Evolutionary conservation across 352 stramenopile genomes (phyloP).

Genomic region (Phytophthora foliorum): DNA sequence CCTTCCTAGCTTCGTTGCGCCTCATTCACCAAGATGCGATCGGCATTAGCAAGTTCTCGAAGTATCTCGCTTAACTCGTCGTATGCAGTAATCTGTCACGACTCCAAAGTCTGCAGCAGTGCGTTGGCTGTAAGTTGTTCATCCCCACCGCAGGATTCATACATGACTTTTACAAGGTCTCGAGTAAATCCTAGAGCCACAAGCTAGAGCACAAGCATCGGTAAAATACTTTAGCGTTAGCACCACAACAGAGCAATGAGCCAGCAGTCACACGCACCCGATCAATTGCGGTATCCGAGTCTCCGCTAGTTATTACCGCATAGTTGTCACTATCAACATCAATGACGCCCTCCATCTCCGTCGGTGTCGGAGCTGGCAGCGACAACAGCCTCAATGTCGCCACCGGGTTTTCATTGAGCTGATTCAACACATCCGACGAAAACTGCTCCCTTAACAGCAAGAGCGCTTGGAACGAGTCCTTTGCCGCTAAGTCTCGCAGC

Average conservation of each 20-base stretch:
- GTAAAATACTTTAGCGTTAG: neutral
- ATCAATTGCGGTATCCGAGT: conserved; percentile 15
- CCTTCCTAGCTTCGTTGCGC: too few species aligned
- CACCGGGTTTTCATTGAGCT: conserved; percentile 60
- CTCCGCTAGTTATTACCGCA: neutral
- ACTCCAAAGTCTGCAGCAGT: conserved; percentile 64
- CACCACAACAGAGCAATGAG: neutral
- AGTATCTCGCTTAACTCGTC: too few species aligned
- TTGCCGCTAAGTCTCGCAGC: conserved; percentile 39
- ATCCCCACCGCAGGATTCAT: conserved; percentile 69
- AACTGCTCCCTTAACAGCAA: conserved; percentile 62
- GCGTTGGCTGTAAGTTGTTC: conserved; percentile 66
- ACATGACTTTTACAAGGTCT: conserved; percentile 61
- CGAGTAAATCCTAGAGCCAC: conserved; percentile 64
- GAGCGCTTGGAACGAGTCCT: conserved; percentile 58
- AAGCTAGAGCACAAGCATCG: conserved; percentile 45
- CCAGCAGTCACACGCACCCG: conserved; percentile 41
- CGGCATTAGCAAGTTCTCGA: too few species aligned
- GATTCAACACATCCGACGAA: conserved; percentile 39
- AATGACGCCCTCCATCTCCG: conserved; percentile 16
- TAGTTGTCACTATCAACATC: conserved; percentile 15
- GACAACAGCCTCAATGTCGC: conserved; percentile 48
- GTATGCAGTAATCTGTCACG: conserved; percentile 4
- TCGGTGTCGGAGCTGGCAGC: conserved; percentile 14
- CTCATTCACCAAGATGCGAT: too few species aligned